Percentiles rank a stretch among this genome's conserved stretches.
These are phyloP conservation scores for Wickerhamomyces bovis DNA, from an alignment of 805 yeast genomes.

Conservation along the genomic window DNA sequence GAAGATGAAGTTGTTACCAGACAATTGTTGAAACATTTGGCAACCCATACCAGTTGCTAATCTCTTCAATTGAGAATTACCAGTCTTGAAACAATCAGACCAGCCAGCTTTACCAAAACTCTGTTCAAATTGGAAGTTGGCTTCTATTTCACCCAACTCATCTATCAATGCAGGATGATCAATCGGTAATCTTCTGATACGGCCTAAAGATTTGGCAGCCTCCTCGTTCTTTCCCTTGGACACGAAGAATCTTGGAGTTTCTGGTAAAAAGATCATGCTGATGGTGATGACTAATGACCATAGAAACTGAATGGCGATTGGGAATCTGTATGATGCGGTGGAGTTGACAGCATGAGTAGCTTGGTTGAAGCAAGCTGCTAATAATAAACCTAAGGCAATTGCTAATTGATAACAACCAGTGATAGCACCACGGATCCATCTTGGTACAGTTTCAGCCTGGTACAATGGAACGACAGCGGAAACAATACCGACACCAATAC, in stretches of 20 bases:
- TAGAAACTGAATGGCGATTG: slow-evolving; percentile 62
- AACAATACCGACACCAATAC: slow-evolving; percentile 65
- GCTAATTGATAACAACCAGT: slow-evolving; percentile 72
- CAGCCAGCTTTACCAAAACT: slow-evolving; percentile 22
- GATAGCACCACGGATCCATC: slow-evolving; percentile 68
- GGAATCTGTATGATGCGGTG: slow-evolving; percentile 63
- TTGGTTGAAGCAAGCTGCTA: slow-evolving; percentile 66
- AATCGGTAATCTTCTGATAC: slow-evolving; percentile 42
- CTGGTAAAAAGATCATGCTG: slow-evolving; percentile 67
- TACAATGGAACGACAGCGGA: slow-evolving; percentile 70
- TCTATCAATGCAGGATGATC: slow-evolving; percentile 38
- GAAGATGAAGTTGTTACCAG: slow-evolving; percentile 67
- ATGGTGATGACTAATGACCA: slow-evolving; percentile 55
- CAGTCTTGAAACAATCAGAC: slow-evolving; percentile 30
- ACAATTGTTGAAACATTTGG: slow-evolving; percentile 54
- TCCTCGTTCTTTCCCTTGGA: slow-evolving; percentile 46
- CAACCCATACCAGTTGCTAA: slow-evolving; percentile 36
- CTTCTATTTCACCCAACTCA: slow-evolving; percentile 41
- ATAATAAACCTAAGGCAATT: slow-evolving; percentile 60
- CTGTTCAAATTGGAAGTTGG: slow-evolving; percentile 39
- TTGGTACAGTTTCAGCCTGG: slow-evolving; percentile 75
- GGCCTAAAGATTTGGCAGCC: slow-evolving; percentile 50
- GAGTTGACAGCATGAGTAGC: slow-evolving; percentile 49
- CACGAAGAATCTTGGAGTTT: slow-evolving; percentile 66
- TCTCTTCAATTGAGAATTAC: slow-evolving; percentile 35